Percentiles rank a stretch among this genome's conserved stretches.
phyloP scores from a whole-genome alignment of 352 stramenopile genomes.

The Phytophthora brassicae region DNA sequence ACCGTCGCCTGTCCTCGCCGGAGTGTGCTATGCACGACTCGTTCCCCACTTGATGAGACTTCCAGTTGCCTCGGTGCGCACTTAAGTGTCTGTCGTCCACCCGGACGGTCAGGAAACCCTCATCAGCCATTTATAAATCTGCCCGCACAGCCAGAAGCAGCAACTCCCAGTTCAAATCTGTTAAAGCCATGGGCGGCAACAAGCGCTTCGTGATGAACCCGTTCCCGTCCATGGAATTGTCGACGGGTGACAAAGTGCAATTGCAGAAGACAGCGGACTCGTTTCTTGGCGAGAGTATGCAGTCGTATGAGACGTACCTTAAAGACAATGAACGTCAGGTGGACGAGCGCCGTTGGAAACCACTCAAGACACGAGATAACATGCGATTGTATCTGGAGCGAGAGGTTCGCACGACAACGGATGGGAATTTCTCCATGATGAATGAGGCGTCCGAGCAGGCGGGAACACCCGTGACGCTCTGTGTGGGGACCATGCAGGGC shows the following conservation, averaged over 20 bases:
- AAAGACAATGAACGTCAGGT: constrained; percentile 28
- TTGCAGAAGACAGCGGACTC: constrained; percentile 32
- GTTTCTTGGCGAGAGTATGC: constrained; percentile 30
- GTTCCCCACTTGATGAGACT: constrained; percentile 21
- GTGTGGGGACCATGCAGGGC: constrained; percentile 36
- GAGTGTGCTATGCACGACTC: constrained; percentile 27
- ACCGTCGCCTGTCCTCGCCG: constrained; percentile 25
- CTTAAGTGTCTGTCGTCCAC: constrained; percentile 26
- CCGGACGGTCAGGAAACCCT: constrained; percentile 11
- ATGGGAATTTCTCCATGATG: constrained; percentile 31
- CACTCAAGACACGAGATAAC: constrained; percentile 36
- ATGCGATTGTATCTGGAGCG: constrained; percentile 35
- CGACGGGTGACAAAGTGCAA: constrained; percentile 30
- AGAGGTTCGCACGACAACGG: constrained; percentile 33
- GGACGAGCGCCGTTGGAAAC: constrained; percentile 47
- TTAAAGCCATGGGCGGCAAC: constrained; percentile 26
- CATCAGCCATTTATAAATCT: constrained; percentile 32
- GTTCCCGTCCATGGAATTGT: constrained; percentile 39
- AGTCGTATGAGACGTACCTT: constrained; percentile 29
- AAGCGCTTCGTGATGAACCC: constrained; percentile 40
- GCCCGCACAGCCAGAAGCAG: constrained; percentile 6
- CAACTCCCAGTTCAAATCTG: too few relatives aligned
- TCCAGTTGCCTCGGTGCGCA: constrained; percentile 32
- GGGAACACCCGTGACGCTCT: constrained; percentile 31
- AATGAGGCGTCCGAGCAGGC: constrained; percentile 34